phyloP scores from a whole-genome alignment of 257 asterid genomes.

The Capsicum pubescens region DNA sequence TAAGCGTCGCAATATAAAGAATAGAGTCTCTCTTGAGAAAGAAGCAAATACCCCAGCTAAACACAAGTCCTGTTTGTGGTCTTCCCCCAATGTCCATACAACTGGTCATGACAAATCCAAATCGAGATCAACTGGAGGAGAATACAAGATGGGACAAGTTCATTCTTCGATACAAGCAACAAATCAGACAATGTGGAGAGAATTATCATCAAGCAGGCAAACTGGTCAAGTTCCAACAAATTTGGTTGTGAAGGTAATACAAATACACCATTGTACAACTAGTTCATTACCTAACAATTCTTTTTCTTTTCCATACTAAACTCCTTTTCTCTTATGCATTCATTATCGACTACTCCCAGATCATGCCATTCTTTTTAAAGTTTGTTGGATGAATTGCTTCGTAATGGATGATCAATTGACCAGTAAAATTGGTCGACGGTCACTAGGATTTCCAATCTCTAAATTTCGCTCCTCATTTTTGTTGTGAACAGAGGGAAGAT shows the following conservation, averaged over 20 bases:
- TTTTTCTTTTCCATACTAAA: no score
- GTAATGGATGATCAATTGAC: neutral
- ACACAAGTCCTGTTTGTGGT: slow-evolving; percentile 1
- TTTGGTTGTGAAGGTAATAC: slow-evolving; percentile 43
- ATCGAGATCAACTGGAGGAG: neutral
- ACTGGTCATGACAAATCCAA: neutral
- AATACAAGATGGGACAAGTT: slow-evolving; percentile 20
- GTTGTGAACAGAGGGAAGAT: slow-evolving; percentile 38
- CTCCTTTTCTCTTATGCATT: neutral
- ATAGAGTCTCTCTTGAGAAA: neutral
- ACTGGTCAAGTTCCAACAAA: slow-evolving; percentile 26
- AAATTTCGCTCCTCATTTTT: neutral
- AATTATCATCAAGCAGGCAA: slow-evolving; percentile 22
- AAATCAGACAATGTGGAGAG: slow-evolving; percentile 19
- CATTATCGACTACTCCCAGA: neutral
- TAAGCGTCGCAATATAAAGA: slow-evolving; percentile 25
- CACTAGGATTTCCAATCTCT: neutral
- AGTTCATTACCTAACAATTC: neutral
- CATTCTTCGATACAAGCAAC: slow-evolving; percentile 31
- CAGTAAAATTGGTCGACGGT: neutral
- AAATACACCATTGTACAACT: neutral
- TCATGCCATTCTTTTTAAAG: neutral
- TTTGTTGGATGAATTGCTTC: neutral
- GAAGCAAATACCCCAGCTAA: neutral
- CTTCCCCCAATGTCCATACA: neutral